These are phyloP conservation scores for Epichloe hybrida DNA, from an alignment of 2,329 filamentous ascomycete species.

Conservation along the genomic window DNA sequence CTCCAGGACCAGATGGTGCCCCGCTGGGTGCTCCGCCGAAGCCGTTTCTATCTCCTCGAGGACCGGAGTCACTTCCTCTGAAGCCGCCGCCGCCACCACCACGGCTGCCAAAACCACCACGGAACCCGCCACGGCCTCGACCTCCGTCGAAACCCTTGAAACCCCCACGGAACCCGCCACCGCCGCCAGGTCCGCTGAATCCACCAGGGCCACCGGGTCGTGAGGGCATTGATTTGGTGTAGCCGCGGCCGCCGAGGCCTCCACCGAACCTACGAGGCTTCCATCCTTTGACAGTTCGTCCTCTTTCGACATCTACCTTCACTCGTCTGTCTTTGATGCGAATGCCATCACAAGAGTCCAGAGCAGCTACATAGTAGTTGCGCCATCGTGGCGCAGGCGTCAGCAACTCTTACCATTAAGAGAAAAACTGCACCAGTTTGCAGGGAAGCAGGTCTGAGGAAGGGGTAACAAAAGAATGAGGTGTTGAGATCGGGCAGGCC, in stretches of 20 bases:
- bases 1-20: slow-evolving; percentile 47
- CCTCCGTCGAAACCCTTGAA: slow-evolving; percentile 32
- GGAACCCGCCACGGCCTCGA: slow-evolving; percentile 28
- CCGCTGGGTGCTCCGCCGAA: slow-evolving; percentile 34
- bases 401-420: slow-evolving; percentile 50
- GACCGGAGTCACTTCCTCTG: slow-evolving; percentile 27
- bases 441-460: neutral
- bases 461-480: slow-evolving; percentile 10
- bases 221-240: slow-evolving; percentile 67
- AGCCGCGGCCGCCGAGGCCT: slow-evolving; percentile 81
- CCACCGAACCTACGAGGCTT: slow-evolving; percentile 83
- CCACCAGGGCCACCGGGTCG: slow-evolving; percentile 54
- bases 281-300: slow-evolving; percentile 88
- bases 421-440: slow-evolving; percentile 5
- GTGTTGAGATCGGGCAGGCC: slow-evolving; percentile 37
- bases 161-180: slow-evolving; percentile 31
- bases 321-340: slow-evolving; percentile 86
- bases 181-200: slow-evolving; percentile 40
- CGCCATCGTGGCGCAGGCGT: slow-evolving; percentile 46
- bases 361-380: slow-evolving; percentile 61
- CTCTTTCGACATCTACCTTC: slow-evolving; percentile 90
- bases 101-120: slow-evolving; percentile 32
- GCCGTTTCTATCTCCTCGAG: slow-evolving; percentile 29
- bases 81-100: slow-evolving; percentile 43
- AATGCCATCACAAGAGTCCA: slow-evolving; percentile 74